Evolutionary conservation across 148 eudicot genomes (phyloP), one percentile per base, ranked within the genome.

Genomic region (Diospyros kaki): DNA sequence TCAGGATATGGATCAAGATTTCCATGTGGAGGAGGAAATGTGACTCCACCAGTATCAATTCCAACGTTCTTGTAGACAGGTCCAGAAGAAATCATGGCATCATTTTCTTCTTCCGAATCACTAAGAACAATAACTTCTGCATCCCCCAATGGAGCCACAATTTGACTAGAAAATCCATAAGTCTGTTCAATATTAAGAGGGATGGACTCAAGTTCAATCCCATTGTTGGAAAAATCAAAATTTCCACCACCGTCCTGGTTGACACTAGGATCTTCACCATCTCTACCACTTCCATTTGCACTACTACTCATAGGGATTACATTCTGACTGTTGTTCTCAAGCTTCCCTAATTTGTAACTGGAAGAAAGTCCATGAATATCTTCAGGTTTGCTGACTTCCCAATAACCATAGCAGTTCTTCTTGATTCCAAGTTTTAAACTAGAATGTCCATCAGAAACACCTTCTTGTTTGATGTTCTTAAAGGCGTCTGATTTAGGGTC

Each of bases 81-180:
- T 44, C 66, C 80, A 81, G 81, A 74, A n/a, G 76, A 64, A 67
- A 83, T 56, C 73, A 81, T 13, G 54, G 63, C 44, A 5, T 68
- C 85, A 71, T 82, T 83, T 64, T 91, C 93, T 77, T 89, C 96
- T 74, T 91, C 96, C 13, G 93, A 91, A 86, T 91, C 93, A 80
- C 91, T 91, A 46, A 91, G 91, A 78, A 91, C 87, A 71, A 91
- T 86, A 55, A 91, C 73, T 5, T 88, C 87, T 4, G 81, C 82
- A 63, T 84, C 88, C 54, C 73, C 80, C 42, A 77, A 77, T 54
- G 86, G 66, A 73, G 83, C 81, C 51, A 81, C 40, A 74, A 66
- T 84, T 66, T 78, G 84, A 73, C 76, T 75, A 38, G 77, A 8
- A 68, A 77, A 74, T 12, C 72, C 87, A 81, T 81, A 76, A 42